Percentiles rank a stretch among this genome's conserved stretches.
phyloP scores from a whole-genome alignment of 1,284 basidiomycete species.

The Trametes sp. region DNA sequence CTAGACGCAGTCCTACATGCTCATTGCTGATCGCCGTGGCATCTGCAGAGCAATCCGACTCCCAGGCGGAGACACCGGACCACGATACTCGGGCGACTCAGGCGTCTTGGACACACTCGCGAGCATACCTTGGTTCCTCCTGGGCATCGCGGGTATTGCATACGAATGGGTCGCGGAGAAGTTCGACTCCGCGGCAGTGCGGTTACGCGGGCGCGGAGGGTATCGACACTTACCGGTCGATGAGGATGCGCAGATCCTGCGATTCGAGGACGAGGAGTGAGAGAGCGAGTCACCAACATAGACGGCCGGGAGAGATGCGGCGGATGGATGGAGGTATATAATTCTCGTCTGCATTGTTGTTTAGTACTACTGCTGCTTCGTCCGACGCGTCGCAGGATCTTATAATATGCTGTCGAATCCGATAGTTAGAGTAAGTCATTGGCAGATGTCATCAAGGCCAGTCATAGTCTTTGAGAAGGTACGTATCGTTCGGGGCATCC shows the following conservation, averaged over 20 bases:
- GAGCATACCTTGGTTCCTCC: constrained; percentile 86
- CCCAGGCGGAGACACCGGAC: constrained; percentile 60
- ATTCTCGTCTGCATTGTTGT: constrained; percentile 4
- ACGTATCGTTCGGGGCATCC: no score
- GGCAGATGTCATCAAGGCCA: no score
- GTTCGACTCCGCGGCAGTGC: constrained; percentile 53
- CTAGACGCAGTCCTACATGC: constrained; percentile 9
- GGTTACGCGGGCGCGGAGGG: constrained; percentile 64
- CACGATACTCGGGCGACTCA: constrained; percentile 54
- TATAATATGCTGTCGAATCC: constrained; percentile 21
- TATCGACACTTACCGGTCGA: constrained; percentile 87
- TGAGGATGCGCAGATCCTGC: constrained; percentile 86
- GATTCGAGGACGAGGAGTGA: constrained; percentile 82
- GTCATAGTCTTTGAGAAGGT: no score
- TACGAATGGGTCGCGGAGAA: constrained; percentile 67
- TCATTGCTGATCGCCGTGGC: constrained; percentile 14
- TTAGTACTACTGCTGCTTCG: constrained; percentile 16
- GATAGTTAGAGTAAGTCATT: no score
- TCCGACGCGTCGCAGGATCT: constrained; percentile 8
- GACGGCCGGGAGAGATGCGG: neutral
- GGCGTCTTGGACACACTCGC: constrained; percentile 75
- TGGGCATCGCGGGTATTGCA: constrained; percentile 81
- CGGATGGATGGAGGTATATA: neutral
- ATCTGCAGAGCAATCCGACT: constrained; percentile 76
- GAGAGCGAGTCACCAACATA: neutral